Conservation (phyloP, 768 basidiomycete species). For the Gloeophyllum trabeum region DNA sequence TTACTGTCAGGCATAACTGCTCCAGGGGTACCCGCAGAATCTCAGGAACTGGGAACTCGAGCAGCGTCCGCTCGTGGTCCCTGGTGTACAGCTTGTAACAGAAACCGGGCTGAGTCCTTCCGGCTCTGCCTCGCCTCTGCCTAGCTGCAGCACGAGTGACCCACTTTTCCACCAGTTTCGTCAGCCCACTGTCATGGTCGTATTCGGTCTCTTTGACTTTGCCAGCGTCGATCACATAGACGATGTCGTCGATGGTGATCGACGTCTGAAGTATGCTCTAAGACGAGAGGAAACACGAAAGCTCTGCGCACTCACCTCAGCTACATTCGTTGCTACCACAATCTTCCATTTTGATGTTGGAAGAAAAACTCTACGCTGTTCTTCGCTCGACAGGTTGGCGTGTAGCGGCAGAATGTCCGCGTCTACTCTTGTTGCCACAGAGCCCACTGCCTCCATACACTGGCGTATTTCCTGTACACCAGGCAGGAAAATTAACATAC, state of each 20-base stretch:
- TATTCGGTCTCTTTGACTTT: slow-evolving; percentile 77
- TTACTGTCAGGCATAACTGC: slow-evolving; percentile 70
- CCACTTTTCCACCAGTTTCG: slow-evolving; percentile 71
- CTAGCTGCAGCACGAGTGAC: slow-evolving; percentile 67
- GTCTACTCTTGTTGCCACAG: slow-evolving; percentile 19
- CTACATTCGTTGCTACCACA: slow-evolving; percentile 85
- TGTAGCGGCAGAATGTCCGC: slow-evolving; percentile 69
- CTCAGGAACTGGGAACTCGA: slow-evolving; percentile 71
- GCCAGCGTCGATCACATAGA: slow-evolving; percentile 77
- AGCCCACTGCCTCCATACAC: slow-evolving; percentile 52
- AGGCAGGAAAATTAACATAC: slow-evolving; percentile 82
- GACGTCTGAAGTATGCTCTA: slow-evolving; percentile 43
- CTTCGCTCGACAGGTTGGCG: slow-evolving; percentile 77
- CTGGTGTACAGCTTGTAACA: slow-evolving; percentile 88
- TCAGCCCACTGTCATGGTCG: slow-evolving; percentile 62
- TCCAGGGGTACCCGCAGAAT: slow-evolving; percentile 84
- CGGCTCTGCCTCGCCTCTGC: slow-evolving; percentile 85
- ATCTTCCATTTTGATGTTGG: slow-evolving; percentile 64
- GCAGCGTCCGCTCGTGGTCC: slow-evolving; percentile 59
- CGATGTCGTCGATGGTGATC: slow-evolving; percentile 83
- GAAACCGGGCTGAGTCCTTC: slow-evolving; percentile 68
- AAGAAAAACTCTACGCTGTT: slow-evolving; percentile 72
- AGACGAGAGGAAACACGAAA: neutral
- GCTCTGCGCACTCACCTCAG: slow-evolving; percentile 43
- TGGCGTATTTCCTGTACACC: slow-evolving; percentile 83